Evolutionary conservation across 805 yeast genomes (phyloP), one percentile per base, ranked within the genome.

Genomic region (Candida glaebosa): DNA sequence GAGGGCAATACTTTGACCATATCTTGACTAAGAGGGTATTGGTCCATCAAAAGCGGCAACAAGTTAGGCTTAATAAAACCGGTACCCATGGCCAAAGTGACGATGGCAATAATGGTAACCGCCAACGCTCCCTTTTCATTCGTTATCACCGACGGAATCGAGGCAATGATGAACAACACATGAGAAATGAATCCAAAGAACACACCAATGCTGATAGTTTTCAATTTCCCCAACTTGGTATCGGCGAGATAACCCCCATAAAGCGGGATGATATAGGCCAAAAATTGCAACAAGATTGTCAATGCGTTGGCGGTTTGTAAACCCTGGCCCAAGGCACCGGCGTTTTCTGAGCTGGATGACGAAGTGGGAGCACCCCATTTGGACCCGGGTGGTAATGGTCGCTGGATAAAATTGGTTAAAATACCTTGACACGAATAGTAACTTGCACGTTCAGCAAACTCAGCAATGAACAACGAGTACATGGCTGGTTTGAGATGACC

Each of bases 51-150:
- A 37, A 73, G 58, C 5, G 79, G 78, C 44, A 72, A 62, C 43
- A 76, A 66, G 50, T 76, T 76, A 42, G 81, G 78, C 52, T 76
- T 76, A 49, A 76, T 74, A 41, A 73, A 67, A 48, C 81, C 81
- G 28, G 81, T 73, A 47, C 80, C 79, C 36, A 63, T 3, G 36
- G 73, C 65, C 49, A 71, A 58, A 9, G 67, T 52, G 5, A 71
- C 10, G 34, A 72, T 63, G 26, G 63, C 75, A 34, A 75, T 52
- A 38, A 64, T 54, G 20, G 74, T 68, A 40, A 74, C 68, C 20
- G 61, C 75, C 44, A 71, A 44, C 20, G 67, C 69, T 20, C 67
- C 69, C 28, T 59, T 53, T 10, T 73, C 75, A 16, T 57, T 48
- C 3, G 57, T 42, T 39, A 66, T 61, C 24, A 65, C 67, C 3